Percentiles rank a stretch among this genome's conserved stretches.
These are phyloP conservation scores for Ascochyta koolunga DNA, from an alignment of 2,329 filamentous ascomycete genomes.

Conservation along the genomic window DNA sequence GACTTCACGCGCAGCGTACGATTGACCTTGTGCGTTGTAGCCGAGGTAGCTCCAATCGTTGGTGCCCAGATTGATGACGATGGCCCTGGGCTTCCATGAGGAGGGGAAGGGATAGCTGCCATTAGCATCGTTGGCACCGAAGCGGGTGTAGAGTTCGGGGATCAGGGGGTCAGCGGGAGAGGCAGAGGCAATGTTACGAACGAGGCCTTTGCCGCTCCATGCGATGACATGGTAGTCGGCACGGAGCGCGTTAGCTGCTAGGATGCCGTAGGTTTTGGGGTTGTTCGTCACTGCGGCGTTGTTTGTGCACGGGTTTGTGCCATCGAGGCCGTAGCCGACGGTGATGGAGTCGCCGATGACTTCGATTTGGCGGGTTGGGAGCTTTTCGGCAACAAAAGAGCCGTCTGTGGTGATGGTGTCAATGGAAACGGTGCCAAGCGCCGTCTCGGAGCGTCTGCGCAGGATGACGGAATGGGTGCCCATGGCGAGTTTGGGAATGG, in stretches of 20 bases:
- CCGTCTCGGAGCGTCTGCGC: conserved; percentile 49
- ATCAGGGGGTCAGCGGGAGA: conserved; percentile 42
- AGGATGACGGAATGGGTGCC: conserved; percentile 49
- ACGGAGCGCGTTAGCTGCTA: conserved; percentile 49
- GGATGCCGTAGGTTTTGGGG: conserved; percentile 52
- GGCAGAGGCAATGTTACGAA: conserved; percentile 47
- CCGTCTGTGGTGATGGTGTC: conserved; percentile 38
- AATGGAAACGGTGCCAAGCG: conserved; percentile 44
- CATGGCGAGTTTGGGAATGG: conserved; percentile 39
- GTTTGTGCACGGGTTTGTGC: conserved; percentile 50
- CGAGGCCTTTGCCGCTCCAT: conserved; percentile 54
- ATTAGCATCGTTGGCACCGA: conserved; percentile 50
- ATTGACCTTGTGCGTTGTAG: neutral
- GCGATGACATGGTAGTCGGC: conserved; percentile 54
- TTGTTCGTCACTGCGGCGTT: conserved; percentile 50
- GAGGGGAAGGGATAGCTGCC: conserved; percentile 49
- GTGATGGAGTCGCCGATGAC: conserved; percentile 55
- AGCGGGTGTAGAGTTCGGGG: conserved; percentile 52
- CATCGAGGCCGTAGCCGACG: conserved; percentile 54
- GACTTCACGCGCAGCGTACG: conserved; percentile 16
- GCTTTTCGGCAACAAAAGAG: conserved; percentile 23
- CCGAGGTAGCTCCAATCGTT: conserved; percentile 51
- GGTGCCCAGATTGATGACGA: conserved; percentile 55
- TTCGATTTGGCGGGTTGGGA: conserved; percentile 49
- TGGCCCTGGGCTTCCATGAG: conserved; percentile 41